Evolutionary conservation across 129 eudicot species (phyloP).

Genomic region (Chrysanthemum lavandulifolium): DNA sequence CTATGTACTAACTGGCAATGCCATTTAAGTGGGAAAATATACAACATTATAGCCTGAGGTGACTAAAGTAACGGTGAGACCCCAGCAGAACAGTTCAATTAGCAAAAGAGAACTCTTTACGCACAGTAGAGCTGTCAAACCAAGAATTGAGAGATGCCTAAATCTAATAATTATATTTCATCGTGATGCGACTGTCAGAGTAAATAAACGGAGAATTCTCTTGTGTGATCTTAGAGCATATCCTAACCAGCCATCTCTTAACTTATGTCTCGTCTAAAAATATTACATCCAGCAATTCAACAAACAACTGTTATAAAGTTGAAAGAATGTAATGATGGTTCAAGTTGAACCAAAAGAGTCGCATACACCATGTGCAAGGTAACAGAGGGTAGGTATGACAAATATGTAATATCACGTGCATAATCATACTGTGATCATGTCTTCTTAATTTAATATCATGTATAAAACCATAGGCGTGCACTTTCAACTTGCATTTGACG

Average conservation of each 20-base stretch:
- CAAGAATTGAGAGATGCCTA: neutral
- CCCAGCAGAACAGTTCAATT: neutral
- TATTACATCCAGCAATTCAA: neutral
- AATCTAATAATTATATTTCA: neutral
- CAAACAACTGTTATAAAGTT: neutral
- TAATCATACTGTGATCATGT: neutral
- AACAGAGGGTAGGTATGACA: neutral
- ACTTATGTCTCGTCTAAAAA: neutral
- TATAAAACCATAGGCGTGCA: neutral
- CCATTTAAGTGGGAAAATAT: neutral
- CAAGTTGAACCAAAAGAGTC: neutral
- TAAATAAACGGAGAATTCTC: neutral
- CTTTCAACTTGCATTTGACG: too few species aligned
- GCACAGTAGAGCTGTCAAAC: conserved; percentile 1
- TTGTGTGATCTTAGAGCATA: neutral
- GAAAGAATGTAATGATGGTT: neutral
- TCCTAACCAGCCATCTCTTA: neutral
- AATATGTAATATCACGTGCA: neutral
- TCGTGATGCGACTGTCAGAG: neutral
- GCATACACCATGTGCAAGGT: neutral
- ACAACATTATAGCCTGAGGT: neutral
- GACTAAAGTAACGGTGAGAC: neutral
- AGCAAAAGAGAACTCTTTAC: neutral
- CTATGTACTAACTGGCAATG: neutral
- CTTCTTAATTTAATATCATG: neutral